phyloP scores from a whole-genome alignment of 345 rosid genomes.

The Dipteronia dyeriana region DNA sequence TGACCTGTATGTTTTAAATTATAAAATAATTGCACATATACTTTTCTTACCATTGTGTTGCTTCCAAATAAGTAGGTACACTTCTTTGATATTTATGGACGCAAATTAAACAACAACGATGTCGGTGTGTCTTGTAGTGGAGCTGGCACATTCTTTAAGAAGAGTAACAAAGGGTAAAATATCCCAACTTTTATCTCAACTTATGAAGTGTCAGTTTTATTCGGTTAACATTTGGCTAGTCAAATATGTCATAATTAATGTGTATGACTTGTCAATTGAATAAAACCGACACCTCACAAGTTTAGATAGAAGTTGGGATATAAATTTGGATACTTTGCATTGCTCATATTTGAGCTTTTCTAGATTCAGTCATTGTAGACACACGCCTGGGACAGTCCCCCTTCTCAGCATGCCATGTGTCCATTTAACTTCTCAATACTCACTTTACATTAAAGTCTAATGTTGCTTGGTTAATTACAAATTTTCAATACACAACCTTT shows the following conservation, averaged over 20 bases:
- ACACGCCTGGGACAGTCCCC: no score
- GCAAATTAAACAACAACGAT: slow-evolving; percentile 68
- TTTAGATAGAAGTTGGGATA: background rate
- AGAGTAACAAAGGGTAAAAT: slow-evolving; percentile 74
- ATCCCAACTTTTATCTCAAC: background rate
- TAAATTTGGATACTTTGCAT: background rate
- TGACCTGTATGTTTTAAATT: slow-evolving; percentile 7
- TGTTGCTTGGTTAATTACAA: no score
- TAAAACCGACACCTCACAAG: background rate
- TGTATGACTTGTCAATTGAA: no score
- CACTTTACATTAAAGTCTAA: no score
- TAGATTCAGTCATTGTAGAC: no score
- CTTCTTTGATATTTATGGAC: slow-evolving; percentile 89
- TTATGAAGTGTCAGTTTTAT: background rate
- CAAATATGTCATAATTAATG: no score
- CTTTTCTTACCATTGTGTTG: slow-evolving; percentile 10
- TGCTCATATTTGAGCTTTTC: background rate
- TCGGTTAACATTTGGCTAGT: no score
- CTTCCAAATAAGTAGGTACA: slow-evolving; percentile 50
- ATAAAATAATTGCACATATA: background rate
- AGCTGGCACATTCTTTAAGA: slow-evolving; percentile 64
- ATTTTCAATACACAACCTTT: no score
- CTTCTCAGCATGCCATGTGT: no score
- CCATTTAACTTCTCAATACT: no score
- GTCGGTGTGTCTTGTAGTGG: slow-evolving; percentile 91